Base-by-base conservation (phyloP, 75 land plant species). In the Pinus albicaulis region DNA sequence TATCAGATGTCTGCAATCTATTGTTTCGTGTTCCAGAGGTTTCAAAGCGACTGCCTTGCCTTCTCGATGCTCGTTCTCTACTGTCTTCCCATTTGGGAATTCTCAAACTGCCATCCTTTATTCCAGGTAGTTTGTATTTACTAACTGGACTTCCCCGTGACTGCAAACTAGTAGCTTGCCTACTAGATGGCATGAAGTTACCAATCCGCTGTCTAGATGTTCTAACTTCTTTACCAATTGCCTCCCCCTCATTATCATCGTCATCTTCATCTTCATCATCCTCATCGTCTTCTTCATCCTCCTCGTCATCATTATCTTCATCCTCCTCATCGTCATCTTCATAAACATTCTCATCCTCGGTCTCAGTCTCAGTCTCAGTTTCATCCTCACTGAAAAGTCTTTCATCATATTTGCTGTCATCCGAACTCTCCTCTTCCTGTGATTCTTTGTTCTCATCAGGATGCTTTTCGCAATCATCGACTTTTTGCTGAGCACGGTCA, bases 161-260 rank as follows among this genome's bases (percentile, higher is more conserved):
- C 22, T 66, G 44, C 26, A 63, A 16, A 20, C 48, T 66, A 38
- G 10, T 36, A 16, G 20, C 22, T 36, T 66, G 70, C 38, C 70
- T 66, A 34, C 8, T 44, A 68, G 71, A 68, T 68, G 71, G 8
- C 23, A 20, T 22, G 11, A n/a, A 38, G 13, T 4, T 41, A 11
- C 34, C 13, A 4, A 19, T 31, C 28, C 28, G 19, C 65, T 16
- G 15, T 15, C 36, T 34, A 63, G 66, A 63, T 16, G 19, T 63
- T 68, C 68, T 44, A 41, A 34, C 71, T 68, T 24, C 53, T 48
- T 10, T 41, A 41, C 13, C 41, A 68, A 38, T 4, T 19, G 81
- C 90, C 12, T 77, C 80, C 13, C 25, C 77, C 20, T 78, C 85
- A 16, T 72, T 81, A 22, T 82, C 80, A 20, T 74, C 57, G 20